These are phyloP conservation scores for Eucalyptus grandis DNA, from an alignment of 345 rosid genomes.

Conservation along the genomic window DNA sequence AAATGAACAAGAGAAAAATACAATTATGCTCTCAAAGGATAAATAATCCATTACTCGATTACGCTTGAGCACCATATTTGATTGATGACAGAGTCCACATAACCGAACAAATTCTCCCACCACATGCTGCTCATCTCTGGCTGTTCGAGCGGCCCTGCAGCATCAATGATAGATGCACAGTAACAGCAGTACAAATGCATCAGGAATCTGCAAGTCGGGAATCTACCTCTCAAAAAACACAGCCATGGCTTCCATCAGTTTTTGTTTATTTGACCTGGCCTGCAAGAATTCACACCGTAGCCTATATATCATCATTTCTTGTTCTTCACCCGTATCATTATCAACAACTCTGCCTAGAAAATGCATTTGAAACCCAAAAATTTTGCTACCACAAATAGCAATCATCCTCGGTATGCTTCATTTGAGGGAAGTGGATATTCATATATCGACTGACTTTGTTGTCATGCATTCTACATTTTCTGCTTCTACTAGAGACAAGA, in stretches of 20 bases:
- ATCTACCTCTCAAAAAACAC: slow-evolving; percentile 82
- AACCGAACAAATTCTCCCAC: slow-evolving; percentile 59
- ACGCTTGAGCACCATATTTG: slow-evolving; percentile 80
- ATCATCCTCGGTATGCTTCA: not conserved
- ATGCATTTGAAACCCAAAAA: not conserved
- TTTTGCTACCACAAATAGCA: not conserved
- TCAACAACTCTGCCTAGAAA: not conserved
- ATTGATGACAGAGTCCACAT: slow-evolving; percentile 72
- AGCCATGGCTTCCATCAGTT: slow-evolving; percentile 82
- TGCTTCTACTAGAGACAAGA: not conserved
- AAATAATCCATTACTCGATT: slow-evolving; percentile 40
- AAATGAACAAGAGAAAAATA: not conserved
- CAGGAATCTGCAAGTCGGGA: not conserved
- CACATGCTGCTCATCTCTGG: slow-evolving; percentile 42
- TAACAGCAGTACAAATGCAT: not conserved
- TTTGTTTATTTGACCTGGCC: slow-evolving; percentile 70
- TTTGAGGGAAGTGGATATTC: not conserved
- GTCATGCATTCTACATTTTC: not conserved
- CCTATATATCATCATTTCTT: not conserved
- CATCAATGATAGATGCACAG: not conserved
- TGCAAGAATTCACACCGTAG: slow-evolving; percentile 2
- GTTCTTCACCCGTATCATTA: not conserved
- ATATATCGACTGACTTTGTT: not conserved
- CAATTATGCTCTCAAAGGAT: not conserved
- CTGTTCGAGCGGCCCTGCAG: slow-evolving; percentile 48